phyloP scores from a whole-genome alignment of 164 flowering plant genomes.

The Vitis vinifera region DNA sequence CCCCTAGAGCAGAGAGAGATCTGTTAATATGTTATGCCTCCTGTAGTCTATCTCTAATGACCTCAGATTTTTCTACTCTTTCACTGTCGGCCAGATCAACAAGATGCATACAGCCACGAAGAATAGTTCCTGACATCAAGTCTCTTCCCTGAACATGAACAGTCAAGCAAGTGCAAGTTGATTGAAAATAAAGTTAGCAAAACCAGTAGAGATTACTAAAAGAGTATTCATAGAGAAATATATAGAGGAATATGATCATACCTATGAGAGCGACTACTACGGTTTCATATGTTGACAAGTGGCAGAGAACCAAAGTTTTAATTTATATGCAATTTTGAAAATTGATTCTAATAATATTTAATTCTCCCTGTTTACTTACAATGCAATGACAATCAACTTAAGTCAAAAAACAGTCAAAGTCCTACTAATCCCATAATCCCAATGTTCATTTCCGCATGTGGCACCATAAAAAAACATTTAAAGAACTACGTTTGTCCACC shows the following conservation, averaged over 20 bases:
- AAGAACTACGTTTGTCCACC: too few relatives aligned
- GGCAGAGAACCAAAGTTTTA: background rate
- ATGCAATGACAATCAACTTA: too few relatives aligned
- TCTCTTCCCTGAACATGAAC: constrained; percentile 90
- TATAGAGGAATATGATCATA: constrained; percentile 12
- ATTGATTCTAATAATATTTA: background rate
- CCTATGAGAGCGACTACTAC: constrained; percentile 99
- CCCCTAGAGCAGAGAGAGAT: constrained; percentile 90
- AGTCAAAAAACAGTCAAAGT: too few relatives aligned
- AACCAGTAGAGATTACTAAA: background rate
- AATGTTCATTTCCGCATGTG: too few relatives aligned
- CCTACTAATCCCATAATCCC: too few relatives aligned
- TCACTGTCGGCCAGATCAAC: constrained; percentile 97
- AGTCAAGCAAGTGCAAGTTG: constrained; percentile 68
- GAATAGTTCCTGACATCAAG: constrained; percentile 59
- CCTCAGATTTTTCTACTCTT: constrained; percentile 86
- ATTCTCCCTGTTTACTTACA: too few relatives aligned
- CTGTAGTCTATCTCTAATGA: constrained; percentile 83
- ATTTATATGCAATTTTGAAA: background rate
- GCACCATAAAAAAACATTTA: too few relatives aligned
- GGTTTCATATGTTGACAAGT: constrained; percentile 21
- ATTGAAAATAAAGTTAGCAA: constrained; percentile 7
- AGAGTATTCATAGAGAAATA: background rate
- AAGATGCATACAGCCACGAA: constrained; percentile 83
- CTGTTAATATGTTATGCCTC: constrained; percentile 90